Base-by-base conservation (phyloP, 2,329 filamentous ascomycete genomes). In the Colletotrichum simmondsii region DNA sequence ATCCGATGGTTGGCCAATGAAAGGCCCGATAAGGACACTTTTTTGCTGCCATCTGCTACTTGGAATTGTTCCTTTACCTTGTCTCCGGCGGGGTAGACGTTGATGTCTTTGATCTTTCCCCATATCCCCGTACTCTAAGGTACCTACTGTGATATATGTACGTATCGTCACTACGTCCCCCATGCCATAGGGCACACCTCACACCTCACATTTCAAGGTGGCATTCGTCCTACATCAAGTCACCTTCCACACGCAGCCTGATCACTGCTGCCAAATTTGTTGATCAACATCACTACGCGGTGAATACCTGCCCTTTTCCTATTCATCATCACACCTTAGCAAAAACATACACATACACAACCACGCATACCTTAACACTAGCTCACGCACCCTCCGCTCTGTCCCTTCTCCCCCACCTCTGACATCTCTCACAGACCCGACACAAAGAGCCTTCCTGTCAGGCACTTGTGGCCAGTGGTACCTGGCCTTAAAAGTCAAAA, bases 81-180 rank as follows among this genome's bases (percentile, higher is more conserved):
- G 66, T 61, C 54, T 72, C 70, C 49, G 60, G 70, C 66, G 56
- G 70, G 70, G 66, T 72, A 65, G 10, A 24, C 4, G 8, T 71
- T 30, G 37, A 42, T 49, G 37, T 53, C 19, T 49, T 24, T 32
- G 26, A 28, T 28, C 26, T 42, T 42, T 42, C 1, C 37, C 22
- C 54, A 32, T 26, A 2, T 12, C 12, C 32, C 30, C n/a, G 46
- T 22, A 42, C 32, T 35, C 32, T 1, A 35, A 5, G n/a, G n/a
- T n/a, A n/a, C 11, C 14, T 35, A 35, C 28, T 35, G 11, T 35
- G 32, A 35, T 35, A 35, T 35, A 35, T 35, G 12, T 35, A 35
- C 32, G 32, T 35, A 35, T 35, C 32, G 32, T 35, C 32, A 12
- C 32, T 1, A 6, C 37, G 1, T 42, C 6, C 37, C 16, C 37